These are phyloP conservation scores for Gillenia trifoliata DNA, from an alignment of 306 rosid species.

Conservation along the genomic window DNA sequence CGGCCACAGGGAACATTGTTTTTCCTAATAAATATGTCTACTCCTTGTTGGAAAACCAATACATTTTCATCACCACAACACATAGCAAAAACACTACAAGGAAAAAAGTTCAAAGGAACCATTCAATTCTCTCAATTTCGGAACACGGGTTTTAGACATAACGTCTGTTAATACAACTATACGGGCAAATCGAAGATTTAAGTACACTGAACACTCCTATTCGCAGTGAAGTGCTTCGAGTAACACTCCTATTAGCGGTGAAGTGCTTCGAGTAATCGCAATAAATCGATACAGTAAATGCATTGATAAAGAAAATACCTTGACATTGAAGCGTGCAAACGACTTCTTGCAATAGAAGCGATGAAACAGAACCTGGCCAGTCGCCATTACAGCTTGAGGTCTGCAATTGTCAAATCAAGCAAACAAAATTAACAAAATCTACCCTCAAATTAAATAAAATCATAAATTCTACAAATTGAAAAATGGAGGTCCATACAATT, in stretches of 20 bases:
- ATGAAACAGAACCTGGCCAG: conserved; percentile 92
- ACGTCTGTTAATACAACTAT: neutral
- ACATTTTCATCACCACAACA: neutral
- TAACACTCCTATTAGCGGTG: neutral
- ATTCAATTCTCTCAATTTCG: neutral
- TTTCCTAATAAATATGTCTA: neutral
- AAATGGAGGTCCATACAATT: conserved; percentile 45
- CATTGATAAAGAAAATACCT: conserved; percentile 38
- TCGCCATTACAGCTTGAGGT: conserved; percentile 98
- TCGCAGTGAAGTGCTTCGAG: neutral
- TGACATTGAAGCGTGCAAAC: conserved; percentile 83
- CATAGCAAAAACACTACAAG: neutral
- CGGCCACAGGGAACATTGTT: neutral
- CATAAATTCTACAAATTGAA: neutral
- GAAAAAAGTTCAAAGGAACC: neutral
- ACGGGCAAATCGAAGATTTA: neutral
- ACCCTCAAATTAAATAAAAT: neutral
- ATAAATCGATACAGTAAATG: neutral
- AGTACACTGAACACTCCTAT: neutral
- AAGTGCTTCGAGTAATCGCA: neutral
- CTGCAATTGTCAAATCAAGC: conserved; percentile 27
- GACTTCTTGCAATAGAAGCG: conserved; percentile 96
- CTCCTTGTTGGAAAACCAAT: neutral
- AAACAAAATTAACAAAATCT: neutral
- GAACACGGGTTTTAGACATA: neutral